Evolutionary conservation across 2,329 filamentous ascomycete genomes (phyloP).

Genomic region (Penicillium hesseltinei): DNA sequence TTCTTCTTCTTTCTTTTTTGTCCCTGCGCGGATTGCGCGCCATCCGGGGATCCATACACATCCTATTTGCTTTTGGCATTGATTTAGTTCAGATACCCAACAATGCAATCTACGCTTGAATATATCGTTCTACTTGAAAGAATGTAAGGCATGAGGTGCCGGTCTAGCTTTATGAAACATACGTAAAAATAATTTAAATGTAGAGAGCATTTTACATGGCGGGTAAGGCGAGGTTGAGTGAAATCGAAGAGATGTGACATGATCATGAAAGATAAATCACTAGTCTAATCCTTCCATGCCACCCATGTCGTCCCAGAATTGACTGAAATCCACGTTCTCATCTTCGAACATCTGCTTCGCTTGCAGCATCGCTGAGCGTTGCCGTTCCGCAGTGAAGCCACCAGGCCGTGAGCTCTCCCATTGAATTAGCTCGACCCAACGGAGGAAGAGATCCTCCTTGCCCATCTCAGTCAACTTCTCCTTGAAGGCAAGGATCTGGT

Average conservation of each 20-base stretch:
- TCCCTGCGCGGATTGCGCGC: too few relatives aligned
- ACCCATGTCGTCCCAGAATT: conserved; percentile 70
- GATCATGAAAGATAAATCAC: neutral
- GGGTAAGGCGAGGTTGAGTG: neutral
- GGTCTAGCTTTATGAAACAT: neutral
- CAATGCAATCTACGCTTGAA: conserved; percentile 10
- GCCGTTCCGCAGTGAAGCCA: conserved; percentile 72
- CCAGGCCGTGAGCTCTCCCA: conserved; percentile 77
- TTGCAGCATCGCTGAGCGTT: conserved; percentile 68
- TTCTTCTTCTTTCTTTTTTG: too few relatives aligned
- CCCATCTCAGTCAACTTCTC: conserved; percentile 71
- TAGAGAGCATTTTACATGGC: neutral
- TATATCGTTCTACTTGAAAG: neutral
- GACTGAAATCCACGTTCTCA: conserved; percentile 77
- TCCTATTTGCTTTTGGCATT: conserved; percentile 6
- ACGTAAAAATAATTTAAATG: neutral
- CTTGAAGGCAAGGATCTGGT: conserved; percentile 77
- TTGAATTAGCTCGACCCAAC: conserved; percentile 90
- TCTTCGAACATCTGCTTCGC: conserved; percentile 72
- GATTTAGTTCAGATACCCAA: conserved; percentile 21
- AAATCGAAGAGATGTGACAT: neutral
- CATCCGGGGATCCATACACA: neutral
- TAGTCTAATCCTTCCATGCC: conserved; percentile 47
- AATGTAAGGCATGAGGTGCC: neutral
- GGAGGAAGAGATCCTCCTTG: conserved; percentile 86